These are phyloP conservation scores for Lentinula aciculospora DNA, from an alignment of 768 basidiomycete genomes.

Conservation along the genomic window DNA sequence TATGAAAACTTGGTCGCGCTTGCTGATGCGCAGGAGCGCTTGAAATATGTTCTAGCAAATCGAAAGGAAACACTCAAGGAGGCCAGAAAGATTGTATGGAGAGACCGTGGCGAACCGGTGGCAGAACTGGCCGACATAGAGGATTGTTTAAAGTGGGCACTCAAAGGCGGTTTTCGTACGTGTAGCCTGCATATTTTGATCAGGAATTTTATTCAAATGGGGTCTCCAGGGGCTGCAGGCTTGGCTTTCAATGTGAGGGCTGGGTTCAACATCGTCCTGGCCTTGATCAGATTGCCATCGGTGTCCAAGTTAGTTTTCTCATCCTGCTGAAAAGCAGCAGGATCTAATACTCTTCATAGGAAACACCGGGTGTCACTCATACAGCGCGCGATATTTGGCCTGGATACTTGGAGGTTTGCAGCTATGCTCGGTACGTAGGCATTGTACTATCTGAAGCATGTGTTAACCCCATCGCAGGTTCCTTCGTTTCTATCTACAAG, in stretches of 20 bases:
- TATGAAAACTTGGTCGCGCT: constrained; percentile 83
- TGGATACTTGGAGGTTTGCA: constrained; percentile 79
- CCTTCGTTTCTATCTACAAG: constrained; percentile 77
- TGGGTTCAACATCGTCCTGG: constrained; percentile 74
- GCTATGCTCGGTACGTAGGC: constrained; percentile 70
- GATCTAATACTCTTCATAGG: constrained; percentile 27
- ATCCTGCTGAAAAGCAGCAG: not conserved
- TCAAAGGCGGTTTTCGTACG: constrained; percentile 67
- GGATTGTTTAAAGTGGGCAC: constrained; percentile 68
- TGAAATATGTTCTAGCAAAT: constrained; percentile 68
- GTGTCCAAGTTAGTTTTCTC: constrained; percentile 50
- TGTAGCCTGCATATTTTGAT: constrained; percentile 11
- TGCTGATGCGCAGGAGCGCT: constrained; percentile 76
- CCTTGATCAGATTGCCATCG: constrained; percentile 65
- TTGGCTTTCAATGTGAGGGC: constrained; percentile 82
- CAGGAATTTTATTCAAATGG: not conserved
- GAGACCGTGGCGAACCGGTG: constrained; percentile 72
- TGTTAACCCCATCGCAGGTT: constrained; percentile 33
- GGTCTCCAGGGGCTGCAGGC: constrained; percentile 61
- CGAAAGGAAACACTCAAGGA: constrained; percentile 69
- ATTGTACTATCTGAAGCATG: not conserved
- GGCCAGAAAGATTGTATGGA: constrained; percentile 78
- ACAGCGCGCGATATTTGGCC: constrained; percentile 77
- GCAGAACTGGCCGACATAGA: constrained; percentile 57
- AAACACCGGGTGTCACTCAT: constrained; percentile 60